Conservation (phyloP, 371 early-diverging fungal genomes). For the Syncephalastrum racemosum region DNA sequence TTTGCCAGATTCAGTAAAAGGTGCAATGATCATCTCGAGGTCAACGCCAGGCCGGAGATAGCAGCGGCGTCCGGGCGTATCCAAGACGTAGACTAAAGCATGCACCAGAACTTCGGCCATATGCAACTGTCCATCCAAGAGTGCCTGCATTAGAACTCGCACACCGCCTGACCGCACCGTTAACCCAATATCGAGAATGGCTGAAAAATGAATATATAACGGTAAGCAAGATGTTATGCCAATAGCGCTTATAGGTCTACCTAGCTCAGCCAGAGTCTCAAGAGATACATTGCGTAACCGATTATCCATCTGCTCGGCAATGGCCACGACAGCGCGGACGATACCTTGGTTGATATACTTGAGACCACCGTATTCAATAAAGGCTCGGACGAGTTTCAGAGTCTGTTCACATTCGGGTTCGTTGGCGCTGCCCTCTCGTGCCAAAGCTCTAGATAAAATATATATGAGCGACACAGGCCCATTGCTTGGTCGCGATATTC, state of each 20-base stretch:
- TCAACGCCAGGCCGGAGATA: constrained; percentile 81
- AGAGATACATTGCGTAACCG: constrained; percentile 70
- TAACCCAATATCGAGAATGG: constrained; percentile 58
- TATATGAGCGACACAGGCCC: background rate
- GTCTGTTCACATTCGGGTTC: constrained; percentile 80
- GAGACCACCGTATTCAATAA: constrained; percentile 68
- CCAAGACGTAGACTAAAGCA: constrained; percentile 72
- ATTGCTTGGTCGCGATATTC: background rate
- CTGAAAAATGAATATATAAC: constrained; percentile 14
- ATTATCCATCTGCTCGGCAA: constrained; percentile 81
- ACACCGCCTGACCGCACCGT: constrained; percentile 72
- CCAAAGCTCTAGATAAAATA: constrained; percentile 49
- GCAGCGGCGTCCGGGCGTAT: constrained; percentile 62
- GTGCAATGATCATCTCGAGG: constrained; percentile 70
- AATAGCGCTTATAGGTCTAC: constrained; percentile 30
- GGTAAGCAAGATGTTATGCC: background rate
- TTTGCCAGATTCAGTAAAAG: constrained; percentile 74
- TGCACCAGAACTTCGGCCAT: constrained; percentile 64
- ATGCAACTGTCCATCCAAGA: constrained; percentile 73
- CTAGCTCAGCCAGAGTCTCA: constrained; percentile 79
- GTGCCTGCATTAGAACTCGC: constrained; percentile 64
- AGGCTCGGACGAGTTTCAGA: constrained; percentile 66
- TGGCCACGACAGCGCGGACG: constrained; percentile 72
- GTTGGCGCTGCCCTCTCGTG: constrained; percentile 58
- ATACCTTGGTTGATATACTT: constrained; percentile 61